Conservation (phyloP, 139 green algal species). For the Micromonas pusilla region DNA sequence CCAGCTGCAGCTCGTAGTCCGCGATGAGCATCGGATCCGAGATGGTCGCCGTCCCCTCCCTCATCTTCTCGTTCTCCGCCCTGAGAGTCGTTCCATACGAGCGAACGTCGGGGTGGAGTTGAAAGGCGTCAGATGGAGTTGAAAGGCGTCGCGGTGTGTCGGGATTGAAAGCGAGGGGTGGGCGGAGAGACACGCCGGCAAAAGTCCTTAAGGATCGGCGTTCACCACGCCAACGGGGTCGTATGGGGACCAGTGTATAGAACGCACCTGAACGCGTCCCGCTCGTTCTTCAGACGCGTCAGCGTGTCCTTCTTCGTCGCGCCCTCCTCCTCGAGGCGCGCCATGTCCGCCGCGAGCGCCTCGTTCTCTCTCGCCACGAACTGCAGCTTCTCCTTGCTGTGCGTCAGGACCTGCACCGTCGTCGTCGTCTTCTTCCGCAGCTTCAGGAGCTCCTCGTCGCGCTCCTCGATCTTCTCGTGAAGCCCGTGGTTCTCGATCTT, state of each 20-base stretch:
- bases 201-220: no score
- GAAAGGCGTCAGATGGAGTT: no score
- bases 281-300: neutral
- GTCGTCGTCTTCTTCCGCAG: slow-evolving; percentile 71
- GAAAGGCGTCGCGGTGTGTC: no score
- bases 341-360: slow-evolving; percentile 18
- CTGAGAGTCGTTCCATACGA: no score
- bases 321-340: neutral
- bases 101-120: no score
- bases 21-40: neutral
- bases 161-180: no score
- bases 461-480: slow-evolving; percentile 62
- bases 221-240: no score
- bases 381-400: slow-evolving; percentile 79
- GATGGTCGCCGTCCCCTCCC: neutral
- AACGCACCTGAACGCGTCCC: neutral
- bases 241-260: no score
- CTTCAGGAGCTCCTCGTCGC: slow-evolving; percentile 78
- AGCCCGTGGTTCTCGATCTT: slow-evolving; percentile 80
- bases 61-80: neutral
- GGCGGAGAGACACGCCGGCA: no score
- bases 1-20: neutral
- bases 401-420: slow-evolving; percentile 67
- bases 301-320: neutral
- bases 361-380: slow-evolving; percentile 65